Conservation (phyloP, 2,329 filamentous ascomycete genomes). For the Aureobasidium vineae region DNA sequence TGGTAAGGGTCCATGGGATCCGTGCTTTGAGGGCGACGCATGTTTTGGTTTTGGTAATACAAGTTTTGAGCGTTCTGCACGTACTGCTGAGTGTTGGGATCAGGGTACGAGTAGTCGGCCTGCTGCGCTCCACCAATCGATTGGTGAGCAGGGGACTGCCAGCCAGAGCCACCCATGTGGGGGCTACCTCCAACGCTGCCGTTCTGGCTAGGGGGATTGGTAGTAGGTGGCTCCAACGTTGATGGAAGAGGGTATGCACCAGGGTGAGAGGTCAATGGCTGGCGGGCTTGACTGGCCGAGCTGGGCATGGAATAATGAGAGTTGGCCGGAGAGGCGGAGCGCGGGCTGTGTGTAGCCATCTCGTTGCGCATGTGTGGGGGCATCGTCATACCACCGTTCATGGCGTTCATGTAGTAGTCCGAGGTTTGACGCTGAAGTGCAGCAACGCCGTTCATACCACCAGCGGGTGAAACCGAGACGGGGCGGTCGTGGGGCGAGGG, state of each 20-base stretch:
- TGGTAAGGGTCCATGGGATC: constrained; percentile 61
- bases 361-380: constrained; percentile 79
- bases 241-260: constrained; percentile 56
- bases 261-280: constrained; percentile 79
- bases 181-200: constrained; percentile 79
- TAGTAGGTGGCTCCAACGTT: constrained; percentile 78
- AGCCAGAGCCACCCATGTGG: constrained; percentile 76
- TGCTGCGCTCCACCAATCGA: constrained; percentile 64
- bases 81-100: constrained; percentile 56
- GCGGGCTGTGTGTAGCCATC: constrained; percentile 67
- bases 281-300: constrained; percentile 48
- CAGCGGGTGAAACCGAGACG: constrained; percentile 74
- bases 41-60: constrained; percentile 68
- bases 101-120: constrained; percentile 78
- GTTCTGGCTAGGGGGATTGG: constrained; percentile 70
- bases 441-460: constrained; percentile 68
- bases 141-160: constrained; percentile 80
- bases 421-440: constrained; percentile 65
- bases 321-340: constrained; percentile 60
- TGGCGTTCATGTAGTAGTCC: constrained; percentile 77
- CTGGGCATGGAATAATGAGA: constrained; percentile 62
- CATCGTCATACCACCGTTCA: constrained; percentile 56
- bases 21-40: constrained; percentile 69
- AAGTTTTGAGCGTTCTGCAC: constrained; percentile 61
- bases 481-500: constrained; percentile 79